Percentiles rank a stretch among this genome's conserved stretches.
phyloP scores from a whole-genome alignment of 2,329 filamentous ascomycete genomes.

The Trichoderma sp. region DNA sequence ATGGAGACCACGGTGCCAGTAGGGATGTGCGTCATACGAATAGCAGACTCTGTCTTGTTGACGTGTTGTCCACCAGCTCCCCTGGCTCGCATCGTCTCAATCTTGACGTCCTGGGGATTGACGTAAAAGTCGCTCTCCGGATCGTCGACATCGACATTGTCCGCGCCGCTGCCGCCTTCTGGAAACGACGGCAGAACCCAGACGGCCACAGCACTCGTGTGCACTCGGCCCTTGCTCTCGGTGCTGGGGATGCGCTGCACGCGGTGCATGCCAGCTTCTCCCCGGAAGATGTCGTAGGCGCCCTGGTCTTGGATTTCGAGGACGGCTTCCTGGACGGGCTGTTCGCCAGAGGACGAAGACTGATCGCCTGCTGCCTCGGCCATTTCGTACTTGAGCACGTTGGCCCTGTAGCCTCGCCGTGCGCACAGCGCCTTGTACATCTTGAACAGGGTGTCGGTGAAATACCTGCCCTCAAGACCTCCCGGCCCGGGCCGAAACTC shows the following conservation, averaged over 20 bases:
- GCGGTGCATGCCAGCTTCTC: conserved; percentile 90
- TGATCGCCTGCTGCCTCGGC: conserved; percentile 60
- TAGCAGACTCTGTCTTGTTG: conserved; percentile 95
- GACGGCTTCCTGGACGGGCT: conserved; percentile 79
- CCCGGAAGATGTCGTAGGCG: conserved; percentile 77
- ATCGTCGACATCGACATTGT: conserved; percentile 67
- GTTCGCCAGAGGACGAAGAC: conserved; percentile 56
- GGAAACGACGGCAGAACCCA: conserved; percentile 87
- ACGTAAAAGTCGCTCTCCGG: conserved; percentile 91
- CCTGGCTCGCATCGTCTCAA: conserved; percentile 86
- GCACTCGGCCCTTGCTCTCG: conserved; percentile 84
- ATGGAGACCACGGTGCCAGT: conserved; percentile 85
- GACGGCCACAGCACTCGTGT: conserved; percentile 89
- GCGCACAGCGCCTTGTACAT: conserved; percentile 87
- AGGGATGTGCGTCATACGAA: conserved; percentile 86
- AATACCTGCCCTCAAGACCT: conserved; percentile 86
- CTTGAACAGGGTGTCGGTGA: conserved; percentile 78
- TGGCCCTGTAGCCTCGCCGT: conserved; percentile 62
- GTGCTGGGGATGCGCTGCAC: conserved; percentile 92
- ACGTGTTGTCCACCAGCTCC: conserved; percentile 97
- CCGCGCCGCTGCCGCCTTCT: conserved; percentile 36
- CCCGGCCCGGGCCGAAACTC: conserved; percentile 92
- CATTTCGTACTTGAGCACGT: conserved; percentile 76
- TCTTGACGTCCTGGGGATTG: conserved; percentile 74
- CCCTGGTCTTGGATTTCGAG: conserved; percentile 75